phyloP scores from a whole-genome alignment of 192 early-diverging fungal species.

The Coemansia sp. region DNA sequence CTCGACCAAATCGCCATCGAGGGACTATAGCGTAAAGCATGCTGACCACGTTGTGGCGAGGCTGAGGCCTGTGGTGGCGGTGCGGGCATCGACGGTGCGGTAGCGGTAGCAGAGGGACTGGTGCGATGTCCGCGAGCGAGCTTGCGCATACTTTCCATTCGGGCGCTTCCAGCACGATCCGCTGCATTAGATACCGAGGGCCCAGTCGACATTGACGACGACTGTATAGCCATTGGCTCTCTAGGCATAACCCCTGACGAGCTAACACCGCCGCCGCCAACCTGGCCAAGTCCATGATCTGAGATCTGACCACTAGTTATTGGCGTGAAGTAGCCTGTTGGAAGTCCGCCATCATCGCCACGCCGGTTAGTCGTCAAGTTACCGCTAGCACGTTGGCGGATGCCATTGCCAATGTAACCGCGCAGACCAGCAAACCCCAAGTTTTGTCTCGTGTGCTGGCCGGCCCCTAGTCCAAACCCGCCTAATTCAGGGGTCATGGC shows the following conservation, averaged over 20 bases:
- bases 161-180: conserved; percentile 18
- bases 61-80: conserved; percentile 14
- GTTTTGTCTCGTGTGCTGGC: conserved; percentile 28
- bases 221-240: conserved; percentile 28
- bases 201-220: conserved; percentile 37
- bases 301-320: conserved; percentile 17
- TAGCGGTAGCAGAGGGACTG: conserved; percentile 2
- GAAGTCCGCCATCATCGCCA: conserved; percentile 20
- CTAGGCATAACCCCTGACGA: conserved; percentile 42
- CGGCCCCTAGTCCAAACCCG: conserved; percentile 9
- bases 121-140: neutral
- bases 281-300: conserved; percentile 16
- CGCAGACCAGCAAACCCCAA: conserved; percentile 51
- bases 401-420: conserved; percentile 48
- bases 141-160: conserved; percentile 16
- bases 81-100: neutral
- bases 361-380: conserved; percentile 11
- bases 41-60: conserved; percentile 40
- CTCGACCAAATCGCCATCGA: conserved; percentile 38
- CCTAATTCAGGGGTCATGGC: conserved; percentile 30
- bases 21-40: conserved; percentile 36
- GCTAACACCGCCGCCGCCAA: conserved; percentile 8
- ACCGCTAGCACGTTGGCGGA: conserved; percentile 20
- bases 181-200: conserved; percentile 14
- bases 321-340: conserved; percentile 34